These are phyloP conservation scores for Adansonia madagascariensis DNA, from an alignment of 441 rosid genomes.

Conservation along the genomic window DNA sequence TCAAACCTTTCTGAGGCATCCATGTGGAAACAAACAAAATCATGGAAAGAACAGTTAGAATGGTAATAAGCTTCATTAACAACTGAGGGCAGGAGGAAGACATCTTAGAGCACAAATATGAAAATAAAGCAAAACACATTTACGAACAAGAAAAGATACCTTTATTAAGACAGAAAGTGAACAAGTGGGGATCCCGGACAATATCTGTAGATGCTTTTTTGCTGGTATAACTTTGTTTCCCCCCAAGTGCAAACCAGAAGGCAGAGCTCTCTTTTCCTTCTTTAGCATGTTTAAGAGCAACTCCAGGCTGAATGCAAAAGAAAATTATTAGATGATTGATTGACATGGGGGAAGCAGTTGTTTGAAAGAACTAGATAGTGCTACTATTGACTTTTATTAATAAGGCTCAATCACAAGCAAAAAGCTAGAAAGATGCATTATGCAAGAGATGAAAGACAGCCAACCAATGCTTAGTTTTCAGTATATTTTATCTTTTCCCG, in stretches of 20 bases:
- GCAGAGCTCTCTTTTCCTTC: conserved; percentile 98
- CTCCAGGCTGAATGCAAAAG: conserved; percentile 71
- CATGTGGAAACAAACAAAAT: conserved; percentile 48
- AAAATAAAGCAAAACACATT: conserved; percentile 5
- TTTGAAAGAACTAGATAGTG: conserved; percentile 9
- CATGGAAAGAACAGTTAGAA: conserved; percentile 53
- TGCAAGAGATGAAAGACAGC: conserved; percentile 1
- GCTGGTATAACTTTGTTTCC: conserved; percentile 85
- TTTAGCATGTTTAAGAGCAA: conserved; percentile 80
- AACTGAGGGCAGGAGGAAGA: conserved; percentile 18
- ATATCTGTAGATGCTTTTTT: conserved; percentile 63
- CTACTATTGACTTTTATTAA: background rate
- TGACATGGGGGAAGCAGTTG: background rate
- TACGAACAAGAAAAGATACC: conserved; percentile 44
- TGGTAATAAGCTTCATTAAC: conserved; percentile 30
- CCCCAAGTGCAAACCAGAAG: conserved; percentile 97
- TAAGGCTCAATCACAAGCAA: conserved; percentile 1
- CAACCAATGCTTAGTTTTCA: background rate
- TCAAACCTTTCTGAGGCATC: conserved; percentile 82
- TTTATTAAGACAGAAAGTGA: conserved; percentile 63
- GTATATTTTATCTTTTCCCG: conserved; percentile 6
- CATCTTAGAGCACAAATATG: conserved; percentile 8
- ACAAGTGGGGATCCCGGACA: conserved; percentile 87
- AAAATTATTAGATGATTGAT: conserved; percentile 25
- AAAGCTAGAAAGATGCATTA: background rate